Conservation (phyloP, 1,284 basidiomycete genomes). For the Mycena sp. region DNA sequence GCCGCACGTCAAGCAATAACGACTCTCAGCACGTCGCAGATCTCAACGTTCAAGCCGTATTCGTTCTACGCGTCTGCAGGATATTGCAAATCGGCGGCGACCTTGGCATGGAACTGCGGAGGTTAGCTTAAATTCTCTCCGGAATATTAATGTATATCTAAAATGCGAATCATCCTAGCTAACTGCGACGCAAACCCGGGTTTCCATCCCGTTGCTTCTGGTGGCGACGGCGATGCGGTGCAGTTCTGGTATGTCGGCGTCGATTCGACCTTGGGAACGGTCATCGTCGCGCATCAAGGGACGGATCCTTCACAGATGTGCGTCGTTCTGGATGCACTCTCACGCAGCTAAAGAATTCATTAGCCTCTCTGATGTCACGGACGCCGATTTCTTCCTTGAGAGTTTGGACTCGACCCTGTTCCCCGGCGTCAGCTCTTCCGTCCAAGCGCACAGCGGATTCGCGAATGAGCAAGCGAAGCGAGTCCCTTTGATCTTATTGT, state of each 20-base stretch:
- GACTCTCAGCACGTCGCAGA: conserved; percentile 50
- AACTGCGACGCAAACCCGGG: conserved; percentile 62
- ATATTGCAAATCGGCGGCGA: conserved; percentile 58
- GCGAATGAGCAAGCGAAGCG: conserved; percentile 60
- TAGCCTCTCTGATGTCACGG: conserved; percentile 62
- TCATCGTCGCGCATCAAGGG: conserved; percentile 64
- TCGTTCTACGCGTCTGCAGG: conserved; percentile 64
- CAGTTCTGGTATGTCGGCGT: conserved; percentile 61
- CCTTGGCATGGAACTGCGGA: conserved; percentile 68
- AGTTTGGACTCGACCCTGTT: conserved; percentile 59
- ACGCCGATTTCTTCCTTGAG: conserved; percentile 55
- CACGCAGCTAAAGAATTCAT: neutral
- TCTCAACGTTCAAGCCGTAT: conserved; percentile 60
- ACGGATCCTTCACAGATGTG: conserved; percentile 59
- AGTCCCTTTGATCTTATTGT: conserved; percentile 17
- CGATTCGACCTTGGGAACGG: conserved; percentile 46
- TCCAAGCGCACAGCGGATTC: conserved; percentile 70
- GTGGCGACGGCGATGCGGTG: conserved; percentile 61
- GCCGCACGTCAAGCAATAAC: conserved; percentile 47
- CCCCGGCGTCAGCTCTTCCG: conserved; percentile 58
- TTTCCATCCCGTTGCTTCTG: conserved; percentile 66
- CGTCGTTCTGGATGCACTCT: conserved; percentile 19
- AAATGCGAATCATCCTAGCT: conserved; percentile 48
- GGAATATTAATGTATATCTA: conserved; percentile 58
- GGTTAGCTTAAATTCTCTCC: conserved; percentile 71